Evolutionary conservation across 768 basidiomycete genomes (phyloP), one percentile per base, ranked within the genome.

Genomic region (Leccinum sublutescens): DNA sequence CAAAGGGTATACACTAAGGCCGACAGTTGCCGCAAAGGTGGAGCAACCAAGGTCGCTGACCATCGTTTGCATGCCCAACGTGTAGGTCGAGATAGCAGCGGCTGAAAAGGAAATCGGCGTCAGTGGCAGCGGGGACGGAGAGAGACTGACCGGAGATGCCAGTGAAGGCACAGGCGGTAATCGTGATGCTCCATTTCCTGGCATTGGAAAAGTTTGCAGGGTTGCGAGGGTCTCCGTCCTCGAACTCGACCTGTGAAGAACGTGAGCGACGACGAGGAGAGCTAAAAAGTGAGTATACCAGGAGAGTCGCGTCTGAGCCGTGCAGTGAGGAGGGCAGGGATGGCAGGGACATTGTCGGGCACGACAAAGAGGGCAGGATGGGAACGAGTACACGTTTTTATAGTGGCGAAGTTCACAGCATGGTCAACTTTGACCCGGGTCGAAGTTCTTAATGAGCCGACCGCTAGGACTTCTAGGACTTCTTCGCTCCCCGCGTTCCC

Each of bases 41-140:
- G 80, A 78, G 58, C 80, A 82, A 48, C 77, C 69, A 34, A 81
- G 71, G 56, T 78, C 77, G 15, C 57, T 48, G 15, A 73, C 80
- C 87, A 90, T 88, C 0, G 83, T 80, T 4, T 74, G 64, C 59
- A 80, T 75, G 1, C 88, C 88, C 65, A 84, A 68, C 25, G 78
- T 81, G 66, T 83, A 88, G 0, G 83, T 75, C 4, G 82, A 76
- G 4, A 78, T 77, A 4, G 79, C 74, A 1, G 80, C 78, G 36
- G 85, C 87, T 84, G 34, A 25, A 48, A 59, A 43, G 50, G 51
- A 0, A 33, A 50, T 65, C 8, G 53, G 52, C 4, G 17, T 29
- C 54, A 40, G 43, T 7, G 14, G 5, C 17, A 11, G 15, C 11
- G 15, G 38, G 15, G 36, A 54, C 47, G 57, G 62, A 23, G 40